These are phyloP conservation scores for Strobilomyces confusus DNA, from an alignment of 768 basidiomycete species.

Conservation along the genomic window DNA sequence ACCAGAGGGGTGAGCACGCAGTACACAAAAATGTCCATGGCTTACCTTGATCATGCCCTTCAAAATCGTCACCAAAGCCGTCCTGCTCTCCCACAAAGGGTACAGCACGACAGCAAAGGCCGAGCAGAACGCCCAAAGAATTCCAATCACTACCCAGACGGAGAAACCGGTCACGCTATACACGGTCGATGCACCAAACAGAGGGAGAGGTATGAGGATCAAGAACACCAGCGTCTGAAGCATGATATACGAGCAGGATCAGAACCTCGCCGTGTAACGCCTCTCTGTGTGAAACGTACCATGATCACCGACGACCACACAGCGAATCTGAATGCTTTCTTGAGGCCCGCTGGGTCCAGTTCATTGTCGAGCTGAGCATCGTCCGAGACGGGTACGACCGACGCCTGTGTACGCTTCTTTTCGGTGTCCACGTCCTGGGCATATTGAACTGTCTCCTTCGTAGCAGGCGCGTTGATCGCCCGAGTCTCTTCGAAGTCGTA, in stretches of 20 bases:
- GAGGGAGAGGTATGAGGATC: constrained; percentile 75
- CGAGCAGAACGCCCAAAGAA: constrained; percentile 82
- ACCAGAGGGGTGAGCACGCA: background rate
- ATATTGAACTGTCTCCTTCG: constrained; percentile 12
- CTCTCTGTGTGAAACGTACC: constrained; percentile 36
- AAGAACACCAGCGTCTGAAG: constrained; percentile 57
- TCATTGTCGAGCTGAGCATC: constrained; percentile 46
- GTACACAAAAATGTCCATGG: background rate
- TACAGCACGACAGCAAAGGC: constrained; percentile 75
- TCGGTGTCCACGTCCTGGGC: constrained; percentile 32
- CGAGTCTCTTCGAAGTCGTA: constrained; percentile 81
- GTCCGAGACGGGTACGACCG: constrained; percentile 37
- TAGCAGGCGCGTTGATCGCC: constrained; percentile 54
- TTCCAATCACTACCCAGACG: constrained; percentile 78
- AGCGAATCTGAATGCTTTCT: constrained; percentile 79
- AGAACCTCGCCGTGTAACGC: background rate
- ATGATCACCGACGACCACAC: constrained; percentile 66
- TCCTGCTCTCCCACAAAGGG: constrained; percentile 81
- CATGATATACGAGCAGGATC: background rate
- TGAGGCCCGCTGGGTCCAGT: constrained; percentile 59
- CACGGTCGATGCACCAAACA: constrained; percentile 79
- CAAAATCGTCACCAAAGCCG: constrained; percentile 54
- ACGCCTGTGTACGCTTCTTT: constrained; percentile 32
- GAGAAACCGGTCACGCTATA: constrained; percentile 62
- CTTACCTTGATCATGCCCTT: constrained; percentile 62